phyloP scores from a whole-genome alignment of 2,329 filamentous ascomycete species.

The Teratosphaeria destructans region DNA sequence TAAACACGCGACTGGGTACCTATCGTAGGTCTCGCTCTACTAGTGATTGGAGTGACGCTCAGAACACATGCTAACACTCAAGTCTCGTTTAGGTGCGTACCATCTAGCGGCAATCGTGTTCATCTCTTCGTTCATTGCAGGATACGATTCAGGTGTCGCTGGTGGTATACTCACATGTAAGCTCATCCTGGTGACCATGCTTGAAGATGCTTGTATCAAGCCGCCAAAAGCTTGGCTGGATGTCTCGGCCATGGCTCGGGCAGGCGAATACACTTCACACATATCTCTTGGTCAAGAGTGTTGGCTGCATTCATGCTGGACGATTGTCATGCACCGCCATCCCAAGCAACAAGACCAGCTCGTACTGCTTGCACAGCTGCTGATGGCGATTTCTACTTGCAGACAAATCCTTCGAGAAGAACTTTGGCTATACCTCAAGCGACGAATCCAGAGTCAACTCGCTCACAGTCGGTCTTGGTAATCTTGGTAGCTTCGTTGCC shows the following conservation, averaged over 20 bases:
- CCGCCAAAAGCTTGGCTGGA: not conserved
- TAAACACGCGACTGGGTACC: not conserved
- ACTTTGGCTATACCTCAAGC: conserved; percentile 18
- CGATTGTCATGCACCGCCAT: not conserved
- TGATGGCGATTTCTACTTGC: not conserved
- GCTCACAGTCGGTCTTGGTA: conserved; percentile 39
- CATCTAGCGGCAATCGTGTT: conserved; percentile 1
- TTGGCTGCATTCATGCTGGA: not conserved
- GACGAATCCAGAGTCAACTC: conserved; percentile 18
- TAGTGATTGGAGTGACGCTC: not conserved
- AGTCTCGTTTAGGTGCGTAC: not conserved
- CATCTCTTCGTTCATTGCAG: not conserved
- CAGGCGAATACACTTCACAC: not conserved
- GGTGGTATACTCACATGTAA: conserved; percentile 1
- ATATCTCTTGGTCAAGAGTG: not conserved
- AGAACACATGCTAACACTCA: not conserved
- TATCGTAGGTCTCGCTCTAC: not conserved
- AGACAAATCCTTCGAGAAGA: conserved; percentile 12
- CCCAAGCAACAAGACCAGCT: not conserved
- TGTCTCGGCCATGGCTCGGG: not conserved
- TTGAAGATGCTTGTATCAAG: conserved; percentile 5
- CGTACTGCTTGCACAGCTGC: not conserved
- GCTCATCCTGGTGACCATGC: not conserved
- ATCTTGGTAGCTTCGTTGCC: conserved; percentile 43
- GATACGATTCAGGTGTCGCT: not conserved